A percentile compares a stretch with the other conserved stretches of the same genome.
phyloP scores from a whole-genome alignment of 345 rosid genomes.

The Triadica sebifera region DNA sequence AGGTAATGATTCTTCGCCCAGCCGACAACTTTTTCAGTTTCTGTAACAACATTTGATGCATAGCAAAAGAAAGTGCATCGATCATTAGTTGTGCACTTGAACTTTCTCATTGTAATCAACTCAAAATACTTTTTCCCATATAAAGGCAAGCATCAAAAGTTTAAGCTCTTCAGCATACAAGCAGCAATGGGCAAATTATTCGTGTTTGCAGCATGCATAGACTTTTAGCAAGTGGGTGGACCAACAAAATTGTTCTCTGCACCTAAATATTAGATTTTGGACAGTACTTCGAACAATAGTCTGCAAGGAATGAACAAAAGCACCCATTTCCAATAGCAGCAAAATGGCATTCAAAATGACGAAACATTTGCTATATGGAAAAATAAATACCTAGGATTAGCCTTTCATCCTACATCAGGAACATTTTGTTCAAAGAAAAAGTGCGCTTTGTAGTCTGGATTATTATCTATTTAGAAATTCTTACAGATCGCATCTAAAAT shows the following conservation, averaged over 20 bases:
- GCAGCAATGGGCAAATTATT: background rate
- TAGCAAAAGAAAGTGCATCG: background rate
- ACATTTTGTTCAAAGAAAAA: too few relatives aligned
- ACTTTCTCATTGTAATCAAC: conserved; percentile 1
- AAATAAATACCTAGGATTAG: too few relatives aligned
- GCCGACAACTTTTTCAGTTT: conserved; percentile 90
- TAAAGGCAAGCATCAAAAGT: background rate
- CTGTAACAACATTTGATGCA: conserved; percentile 36
- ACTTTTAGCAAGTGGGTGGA: too few relatives aligned
- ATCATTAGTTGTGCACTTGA: conserved; percentile 2
- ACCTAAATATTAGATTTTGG: too few relatives aligned
- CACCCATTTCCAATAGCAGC: too few relatives aligned
- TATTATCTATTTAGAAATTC: too few relatives aligned
- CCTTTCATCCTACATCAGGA: too few relatives aligned
- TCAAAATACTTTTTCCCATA: background rate
- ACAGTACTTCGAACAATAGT: background rate
- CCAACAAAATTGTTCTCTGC: background rate
- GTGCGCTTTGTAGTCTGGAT: too few relatives aligned
- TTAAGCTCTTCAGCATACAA: too few relatives aligned
- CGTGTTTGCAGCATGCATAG: background rate
- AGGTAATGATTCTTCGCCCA: conserved; percentile 94
- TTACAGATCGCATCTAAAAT: background rate
- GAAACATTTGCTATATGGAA: too few relatives aligned
- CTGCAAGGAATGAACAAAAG: background rate
- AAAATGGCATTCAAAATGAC: too few relatives aligned